Base-by-base conservation (phyloP, 441 rosid genomes). In the Syzygium malaccense region DNA sequence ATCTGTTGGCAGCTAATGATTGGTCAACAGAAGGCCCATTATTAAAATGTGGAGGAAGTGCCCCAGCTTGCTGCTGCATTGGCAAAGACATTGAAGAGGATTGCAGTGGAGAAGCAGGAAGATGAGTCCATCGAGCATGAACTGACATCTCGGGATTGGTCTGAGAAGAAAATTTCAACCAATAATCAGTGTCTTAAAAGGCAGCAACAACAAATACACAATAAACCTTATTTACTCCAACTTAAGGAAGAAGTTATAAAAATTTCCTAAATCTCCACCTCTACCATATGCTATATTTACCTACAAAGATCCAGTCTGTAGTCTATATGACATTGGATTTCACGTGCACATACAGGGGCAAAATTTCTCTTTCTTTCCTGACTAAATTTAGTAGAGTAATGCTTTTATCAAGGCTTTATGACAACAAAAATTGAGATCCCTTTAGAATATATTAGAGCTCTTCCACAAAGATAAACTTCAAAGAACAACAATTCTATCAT, bases 61-160 rank as follows among this genome's bases (percentile, higher is more conserved):
- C 83, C 56, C 88, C 91, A 89, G 93, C 90, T 51, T 92, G 96
- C 89, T 93, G 98, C 92, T 94, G 98, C 91, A 93, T 88, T 89
- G 96, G 94, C 92, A 93, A 89, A 85, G 98, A 89, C 57, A 92
- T 93, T 62, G 96, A 90, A 86, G 91, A 90, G 25, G 95, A 91
- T 80, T 94, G 98, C 78, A 94, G 93, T 33, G 95, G 91, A 1
- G 96, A 88, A 89, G 94, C 87, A 48, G 98, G 94, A 92, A 96
- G 92, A 92, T 95, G 98, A 2, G 98, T 92, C 99, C 99, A 97
- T 53, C 92, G 96, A 92, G 96, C 95, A 92, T 95, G 97, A 86
- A 94, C 93, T 3, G 98, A 92, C 92, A 93, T 91, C 91, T 97
- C 98, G 71, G 98, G 92, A 86, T 98, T 88, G 51, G 98, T 90